These are phyloP conservation scores for Xylariales sp. DNA, from an alignment of 2,329 filamentous ascomycete genomes.

Conservation along the genomic window DNA sequence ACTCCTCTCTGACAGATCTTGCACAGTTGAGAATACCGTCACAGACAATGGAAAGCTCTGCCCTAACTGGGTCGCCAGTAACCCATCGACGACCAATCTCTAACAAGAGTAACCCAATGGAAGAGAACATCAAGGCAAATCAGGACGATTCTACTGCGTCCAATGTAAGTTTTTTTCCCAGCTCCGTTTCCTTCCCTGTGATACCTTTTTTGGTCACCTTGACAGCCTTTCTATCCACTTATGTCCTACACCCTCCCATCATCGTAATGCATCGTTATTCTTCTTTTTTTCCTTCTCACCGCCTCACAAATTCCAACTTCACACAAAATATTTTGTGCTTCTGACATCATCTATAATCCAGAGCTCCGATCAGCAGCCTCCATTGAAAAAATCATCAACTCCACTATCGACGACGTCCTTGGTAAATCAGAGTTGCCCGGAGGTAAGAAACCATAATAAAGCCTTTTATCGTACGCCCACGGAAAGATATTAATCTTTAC, in stretches of 20 bases:
- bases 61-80: constrained; percentile 36
- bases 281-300: no score
- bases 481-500: no score
- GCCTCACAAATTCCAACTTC: no score
- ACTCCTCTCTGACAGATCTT: no score
- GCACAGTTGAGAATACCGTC: no score
- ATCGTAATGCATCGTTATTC: no score
- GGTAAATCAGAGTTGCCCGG: constrained; percentile 45
- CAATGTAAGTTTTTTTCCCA: constrained; percentile 20
- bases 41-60: constrained; percentile 37
- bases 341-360: no score
- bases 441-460: neutral
- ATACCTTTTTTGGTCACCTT: neutral
- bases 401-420: constrained; percentile 50
- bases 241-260: no score
- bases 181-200: neutral
- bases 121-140: constrained; percentile 32
- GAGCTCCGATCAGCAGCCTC: no score
- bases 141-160: constrained; percentile 28
- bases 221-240: neutral
- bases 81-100: constrained; percentile 28
- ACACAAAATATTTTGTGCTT: no score
- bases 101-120: constrained; percentile 25
- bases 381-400: constrained; percentile 40
- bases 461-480: neutral